Conservation (phyloP, 345 rosid genomes). For the Lumnitzera racemosa region DNA sequence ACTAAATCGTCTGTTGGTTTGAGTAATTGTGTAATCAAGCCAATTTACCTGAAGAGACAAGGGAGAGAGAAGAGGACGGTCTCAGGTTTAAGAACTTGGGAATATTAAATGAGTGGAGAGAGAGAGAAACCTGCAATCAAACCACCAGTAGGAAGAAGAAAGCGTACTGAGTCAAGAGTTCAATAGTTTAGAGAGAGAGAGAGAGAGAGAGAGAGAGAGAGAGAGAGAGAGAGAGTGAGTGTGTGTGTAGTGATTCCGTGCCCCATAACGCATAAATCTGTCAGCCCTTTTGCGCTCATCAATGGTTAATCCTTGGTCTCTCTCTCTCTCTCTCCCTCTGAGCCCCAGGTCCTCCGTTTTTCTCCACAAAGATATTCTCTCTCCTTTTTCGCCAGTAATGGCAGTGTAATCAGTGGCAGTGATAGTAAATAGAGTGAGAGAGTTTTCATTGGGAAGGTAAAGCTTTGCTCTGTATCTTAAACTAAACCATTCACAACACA, state of each 20-base stretch:
- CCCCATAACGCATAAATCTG: constrained; percentile 4
- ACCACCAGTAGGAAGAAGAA: no score
- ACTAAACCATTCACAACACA: constrained; percentile 7
- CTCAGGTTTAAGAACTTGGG: no score
- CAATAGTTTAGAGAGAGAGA: background rate
- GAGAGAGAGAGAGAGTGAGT: background rate
- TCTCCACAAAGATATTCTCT: background rate
- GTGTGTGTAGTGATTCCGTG: constrained; percentile 5
- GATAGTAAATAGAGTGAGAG: constrained; percentile 37
- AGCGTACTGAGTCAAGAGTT: no score
- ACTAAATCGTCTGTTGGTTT: no score
- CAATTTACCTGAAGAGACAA: no score
- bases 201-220: background rate
- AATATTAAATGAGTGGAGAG: no score
- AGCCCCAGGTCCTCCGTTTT: no score
- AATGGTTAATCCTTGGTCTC: background rate
- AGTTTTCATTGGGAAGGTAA: constrained; percentile 86
- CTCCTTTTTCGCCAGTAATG: constrained; percentile 41
- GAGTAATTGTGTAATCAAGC: no score
- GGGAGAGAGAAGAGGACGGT: no score
- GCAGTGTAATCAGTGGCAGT: constrained; percentile 61
- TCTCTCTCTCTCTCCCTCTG: no score
- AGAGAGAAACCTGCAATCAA: no score
- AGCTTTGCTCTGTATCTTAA: constrained; percentile 9
- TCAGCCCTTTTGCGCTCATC: background rate